Percentiles rank a stretch among this genome's conserved stretches.
These are phyloP conservation scores for Dactylellina leptospora DNA, from an alignment of 2,329 filamentous ascomycete genomes.

Conservation along the genomic window DNA sequence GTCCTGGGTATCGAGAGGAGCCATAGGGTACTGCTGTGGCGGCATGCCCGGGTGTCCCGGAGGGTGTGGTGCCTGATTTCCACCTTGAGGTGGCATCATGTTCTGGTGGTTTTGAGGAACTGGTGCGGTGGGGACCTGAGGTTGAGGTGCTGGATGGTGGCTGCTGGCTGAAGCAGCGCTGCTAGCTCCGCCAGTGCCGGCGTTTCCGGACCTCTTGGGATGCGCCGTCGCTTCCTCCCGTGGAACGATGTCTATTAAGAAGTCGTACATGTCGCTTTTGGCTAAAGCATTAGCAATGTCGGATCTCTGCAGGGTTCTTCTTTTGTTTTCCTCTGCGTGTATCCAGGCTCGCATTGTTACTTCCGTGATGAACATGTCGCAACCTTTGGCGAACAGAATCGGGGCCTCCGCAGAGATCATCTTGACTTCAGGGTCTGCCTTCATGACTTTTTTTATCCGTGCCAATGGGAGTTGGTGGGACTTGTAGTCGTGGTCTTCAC, in stretches of 20 bases:
- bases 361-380: conserved; percentile 99
- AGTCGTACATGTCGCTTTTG: conserved; percentile 99
- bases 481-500: conserved; percentile 97
- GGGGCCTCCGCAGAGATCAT: conserved; percentile 99
- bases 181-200: conserved; percentile 64
- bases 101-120: conserved; percentile 67
- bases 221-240: conserved; percentile 85
- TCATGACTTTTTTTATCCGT: conserved; percentile 99
- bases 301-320: conserved; percentile 89
- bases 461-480: conserved; percentile 94
- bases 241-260: conserved; percentile 97
- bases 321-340: conserved; percentile 98
- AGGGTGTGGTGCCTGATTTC: conserved; percentile 70
- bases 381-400: conserved; percentile 97
- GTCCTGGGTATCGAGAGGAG: conserved; percentile 78
- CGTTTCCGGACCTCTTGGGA: conserved; percentile 74
- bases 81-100: conserved; percentile 70
- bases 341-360: conserved; percentile 99
- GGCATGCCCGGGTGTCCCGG: conserved; percentile 80
- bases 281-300: conserved; percentile 95
- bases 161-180: conserved; percentile 62
- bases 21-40: conserved; percentile 80
- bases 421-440: conserved; percentile 98
- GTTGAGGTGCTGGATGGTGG: conserved; percentile 64
- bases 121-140: conserved; percentile 65